phyloP scores from a whole-genome alignment of 257 asterid genomes.

The Ballota nigra region DNA sequence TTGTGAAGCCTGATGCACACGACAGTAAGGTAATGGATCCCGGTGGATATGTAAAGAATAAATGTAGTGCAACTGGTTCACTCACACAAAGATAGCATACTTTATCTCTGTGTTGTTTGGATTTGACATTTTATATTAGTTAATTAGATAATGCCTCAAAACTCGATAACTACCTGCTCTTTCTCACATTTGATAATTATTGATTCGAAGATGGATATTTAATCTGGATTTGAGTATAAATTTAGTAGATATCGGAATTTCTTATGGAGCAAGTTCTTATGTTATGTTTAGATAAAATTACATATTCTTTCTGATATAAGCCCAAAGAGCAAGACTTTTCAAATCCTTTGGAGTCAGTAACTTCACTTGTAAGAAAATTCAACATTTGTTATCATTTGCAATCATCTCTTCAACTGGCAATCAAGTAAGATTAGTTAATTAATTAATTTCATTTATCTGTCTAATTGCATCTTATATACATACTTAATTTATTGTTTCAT shows the following conservation, averaged over 20 bases:
- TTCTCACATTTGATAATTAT: not conserved
- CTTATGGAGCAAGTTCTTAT: not conserved
- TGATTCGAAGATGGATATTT: not conserved
- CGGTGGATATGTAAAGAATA: slow-evolving; percentile 82
- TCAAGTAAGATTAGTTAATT: no score
- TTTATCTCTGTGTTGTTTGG: not conserved
- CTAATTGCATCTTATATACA: no score
- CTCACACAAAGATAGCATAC: slow-evolving; percentile 59
- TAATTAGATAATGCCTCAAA: not conserved
- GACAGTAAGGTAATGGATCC: slow-evolving; percentile 94
- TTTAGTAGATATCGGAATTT: not conserved
- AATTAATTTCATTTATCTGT: no score
- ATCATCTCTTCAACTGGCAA: no score
- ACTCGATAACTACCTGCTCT: not conserved
- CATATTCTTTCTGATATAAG: not conserved
- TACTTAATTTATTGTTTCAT: no score
- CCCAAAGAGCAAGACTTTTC: no score
- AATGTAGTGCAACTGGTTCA: slow-evolving; percentile 77
- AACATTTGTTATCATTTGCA: no score
- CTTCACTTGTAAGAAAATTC: no score
- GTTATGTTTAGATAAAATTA: not conserved
- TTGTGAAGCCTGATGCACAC: slow-evolving; percentile 74
- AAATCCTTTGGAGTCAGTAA: no score
- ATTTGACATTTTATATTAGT: not conserved
- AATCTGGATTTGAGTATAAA: not conserved